phyloP scores from a whole-genome alignment of 1,284 basidiomycete genomes.

The Gomphus bonarii region DNA sequence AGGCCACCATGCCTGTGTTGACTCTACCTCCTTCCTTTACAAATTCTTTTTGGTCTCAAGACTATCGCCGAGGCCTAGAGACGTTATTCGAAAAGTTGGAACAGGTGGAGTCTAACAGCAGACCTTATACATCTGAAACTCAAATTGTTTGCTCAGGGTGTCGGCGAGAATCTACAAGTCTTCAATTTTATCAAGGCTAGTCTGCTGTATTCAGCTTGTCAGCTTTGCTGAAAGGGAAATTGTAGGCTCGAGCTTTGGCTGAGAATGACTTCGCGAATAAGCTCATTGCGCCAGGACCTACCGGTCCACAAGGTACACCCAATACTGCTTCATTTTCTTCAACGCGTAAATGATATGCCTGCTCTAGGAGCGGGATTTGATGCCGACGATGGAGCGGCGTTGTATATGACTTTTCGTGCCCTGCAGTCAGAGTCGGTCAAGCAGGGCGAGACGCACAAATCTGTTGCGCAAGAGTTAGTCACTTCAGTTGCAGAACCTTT shows the following conservation, averaged over 20 bases:
- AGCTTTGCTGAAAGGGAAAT: slow-evolving; percentile 1
- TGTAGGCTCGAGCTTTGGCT: slow-evolving; percentile 52
- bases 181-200: slow-evolving; percentile 71
- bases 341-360: neutral
- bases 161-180: slow-evolving; percentile 73
- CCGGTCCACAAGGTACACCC: slow-evolving; percentile 40
- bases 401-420: slow-evolving; percentile 69
- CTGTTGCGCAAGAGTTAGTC: slow-evolving; percentile 56
- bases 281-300: slow-evolving; percentile 41
- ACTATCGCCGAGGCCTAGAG: slow-evolving; percentile 75
- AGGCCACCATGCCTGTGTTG: slow-evolving; percentile 61
- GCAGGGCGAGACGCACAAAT: slow-evolving; percentile 58
- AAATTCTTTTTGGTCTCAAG: slow-evolving; percentile 89
- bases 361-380: slow-evolving; percentile 51
- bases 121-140: slow-evolving; percentile 5
- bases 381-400: slow-evolving; percentile 69
- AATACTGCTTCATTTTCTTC: neutral
- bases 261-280: slow-evolving; percentile 52
- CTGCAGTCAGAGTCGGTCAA: slow-evolving; percentile 56
- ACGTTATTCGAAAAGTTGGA: slow-evolving; percentile 69
- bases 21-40: slow-evolving; percentile 77
- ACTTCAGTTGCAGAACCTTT: slow-evolving; percentile 66
- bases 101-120: slow-evolving; percentile 40
- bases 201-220: slow-evolving; percentile 13
- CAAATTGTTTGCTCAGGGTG: slow-evolving; percentile 37